phyloP scores from a whole-genome alignment of 2,329 filamentous ascomycete species.

The Hysterium pulicare region DNA sequence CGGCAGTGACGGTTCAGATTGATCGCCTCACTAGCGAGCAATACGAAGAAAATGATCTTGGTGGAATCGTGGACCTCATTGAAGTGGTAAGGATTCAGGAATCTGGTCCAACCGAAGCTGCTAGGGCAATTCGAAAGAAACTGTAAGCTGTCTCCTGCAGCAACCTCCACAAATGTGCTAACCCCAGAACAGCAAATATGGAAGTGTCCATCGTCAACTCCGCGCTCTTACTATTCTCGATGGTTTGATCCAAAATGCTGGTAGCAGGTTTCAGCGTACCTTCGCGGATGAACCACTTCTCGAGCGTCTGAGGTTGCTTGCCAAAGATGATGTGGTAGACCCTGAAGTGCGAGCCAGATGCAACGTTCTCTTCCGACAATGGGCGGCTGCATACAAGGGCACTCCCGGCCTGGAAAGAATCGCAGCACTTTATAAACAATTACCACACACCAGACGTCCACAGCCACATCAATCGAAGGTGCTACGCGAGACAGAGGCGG shows the following conservation, averaged over 20 bases:
- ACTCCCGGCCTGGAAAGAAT: slow-evolving; percentile 77
- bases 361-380: slow-evolving; percentile 78
- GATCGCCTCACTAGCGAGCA: slow-evolving; percentile 86
- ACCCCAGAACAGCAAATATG: slow-evolving; percentile 68
- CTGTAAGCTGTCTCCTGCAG: slow-evolving; percentile 51
- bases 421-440: slow-evolving; percentile 70
- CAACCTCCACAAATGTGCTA: background rate
- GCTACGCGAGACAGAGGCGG: slow-evolving; percentile 73
- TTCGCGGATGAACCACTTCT: slow-evolving; percentile 90
- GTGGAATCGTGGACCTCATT: slow-evolving; percentile 88
- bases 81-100: slow-evolving; percentile 89
- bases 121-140: slow-evolving; percentile 92
- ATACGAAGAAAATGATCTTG: slow-evolving; percentile 86
- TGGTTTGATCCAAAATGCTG: slow-evolving; percentile 91
- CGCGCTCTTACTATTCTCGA: slow-evolving; percentile 86
- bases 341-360: slow-evolving; percentile 84
- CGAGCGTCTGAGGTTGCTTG: slow-evolving; percentile 84
- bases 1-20: slow-evolving; percentile 87
- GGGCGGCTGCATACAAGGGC: slow-evolving; percentile 77
- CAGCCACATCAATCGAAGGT: slow-evolving; percentile 74
- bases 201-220: slow-evolving; percentile 87
- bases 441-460: slow-evolving; percentile 61
- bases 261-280: slow-evolving; percentile 76
- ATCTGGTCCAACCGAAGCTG: slow-evolving; percentile 82
- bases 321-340: slow-evolving; percentile 80